phyloP scores from a whole-genome alignment of 306 rosid species.

The Castanea sativa region DNA sequence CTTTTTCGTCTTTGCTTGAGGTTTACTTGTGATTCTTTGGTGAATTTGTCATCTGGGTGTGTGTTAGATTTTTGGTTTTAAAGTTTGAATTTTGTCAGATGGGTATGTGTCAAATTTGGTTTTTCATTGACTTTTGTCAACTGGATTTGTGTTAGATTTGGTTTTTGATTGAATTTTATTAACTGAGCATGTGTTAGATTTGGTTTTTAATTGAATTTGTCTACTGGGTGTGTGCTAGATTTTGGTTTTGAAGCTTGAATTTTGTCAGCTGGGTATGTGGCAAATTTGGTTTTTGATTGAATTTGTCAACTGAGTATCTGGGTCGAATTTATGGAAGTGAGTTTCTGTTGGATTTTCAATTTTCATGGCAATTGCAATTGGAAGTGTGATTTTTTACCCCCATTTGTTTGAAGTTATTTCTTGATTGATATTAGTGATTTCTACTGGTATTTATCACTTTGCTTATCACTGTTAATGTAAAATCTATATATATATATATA shows the following conservation, averaged over 20 bases:
- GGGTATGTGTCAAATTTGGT: conserved; percentile 10
- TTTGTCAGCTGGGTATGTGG: background rate
- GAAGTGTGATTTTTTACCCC: background rate
- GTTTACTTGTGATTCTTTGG: background rate
- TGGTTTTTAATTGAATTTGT: background rate
- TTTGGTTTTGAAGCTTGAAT: conserved; percentile 17
- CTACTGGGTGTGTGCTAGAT: background rate
- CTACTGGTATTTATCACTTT: background rate
- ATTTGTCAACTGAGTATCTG: background rate
- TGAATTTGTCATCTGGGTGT: background rate
- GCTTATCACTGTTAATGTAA: background rate
- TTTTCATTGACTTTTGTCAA: conserved; percentile 2
- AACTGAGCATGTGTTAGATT: background rate
- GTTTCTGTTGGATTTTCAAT: background rate
- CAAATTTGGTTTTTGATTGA: background rate
- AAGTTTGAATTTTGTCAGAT: background rate
- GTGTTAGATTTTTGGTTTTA: conserved; percentile 21
- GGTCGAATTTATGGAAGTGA: conserved; percentile 4
- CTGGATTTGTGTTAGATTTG: background rate
- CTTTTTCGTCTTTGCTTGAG: background rate
- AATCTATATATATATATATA: background rate
- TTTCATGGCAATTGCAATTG: background rate
- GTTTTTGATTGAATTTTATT: background rate
- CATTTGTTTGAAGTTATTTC: background rate
- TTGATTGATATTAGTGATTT: background rate